Evolutionary conservation across 2,329 filamentous ascomycete species (phyloP), one percentile per base, ranked within the genome.

Genomic region (Alternaria tenuissima): DNA sequence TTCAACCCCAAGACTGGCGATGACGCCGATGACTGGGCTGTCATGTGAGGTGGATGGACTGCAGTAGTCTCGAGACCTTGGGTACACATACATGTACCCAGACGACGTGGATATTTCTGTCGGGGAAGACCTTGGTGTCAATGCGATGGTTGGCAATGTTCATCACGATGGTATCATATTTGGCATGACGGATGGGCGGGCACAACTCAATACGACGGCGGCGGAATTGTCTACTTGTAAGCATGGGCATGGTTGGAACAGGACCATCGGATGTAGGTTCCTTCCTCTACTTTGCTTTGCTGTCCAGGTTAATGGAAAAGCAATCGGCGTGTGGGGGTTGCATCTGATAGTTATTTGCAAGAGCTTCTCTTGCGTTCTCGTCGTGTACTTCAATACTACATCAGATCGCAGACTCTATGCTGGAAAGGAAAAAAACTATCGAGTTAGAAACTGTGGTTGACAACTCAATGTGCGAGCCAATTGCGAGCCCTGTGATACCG

Each of bases 1-100:
- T 67, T 67, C 56, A 63, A 67, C 11, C 59, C 67, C 20, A 66
- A 62, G 42, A 64, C 61, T 61, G 75, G 80, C 62, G 74, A 76
- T 18, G 64, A 74, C 43, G 77, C 80, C 63, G 78, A 80, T 64
- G 78, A 80, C 67, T 81, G 79, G 79, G 71, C 76, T 16, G 78
- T 80, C 41, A 73, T 78, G 55, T 80, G 66, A 73, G 51, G 42
- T 6, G 11, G 1, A 16, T 11, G 20, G 38, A 26, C 28, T 8
- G 32, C 1, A 36, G 32, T 36, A 16, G 46, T 51, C 41, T 41
- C 26, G 9, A 36, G 39, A 56, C 41, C 38, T 30, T 34, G 34
- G 53, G 47, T 34, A 11, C 34, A 16, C 26, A 9, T 7, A 34
- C 18, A 34, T 11, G 46, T 24, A 41, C 46, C 41, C 36, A n/a